Base-by-base conservation (phyloP, 768 basidiomycete genomes). In the Suillus plorans region DNA sequence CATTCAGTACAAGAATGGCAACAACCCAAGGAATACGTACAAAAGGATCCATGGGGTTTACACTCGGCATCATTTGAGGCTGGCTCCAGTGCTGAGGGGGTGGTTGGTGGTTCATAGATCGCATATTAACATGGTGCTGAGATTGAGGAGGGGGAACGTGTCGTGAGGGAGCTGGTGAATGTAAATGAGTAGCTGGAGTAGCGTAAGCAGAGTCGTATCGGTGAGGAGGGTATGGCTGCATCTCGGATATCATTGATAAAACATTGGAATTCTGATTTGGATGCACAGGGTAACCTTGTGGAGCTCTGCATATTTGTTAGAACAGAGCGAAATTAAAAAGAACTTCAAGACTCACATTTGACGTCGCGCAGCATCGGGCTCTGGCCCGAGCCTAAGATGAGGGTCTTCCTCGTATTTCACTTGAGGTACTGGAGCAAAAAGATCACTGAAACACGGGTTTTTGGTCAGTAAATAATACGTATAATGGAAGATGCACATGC, bases 1-100 rank as follows among this genome's bases (percentile, higher is more conserved):
- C 7, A 14, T n/a, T 68, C 55, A 59, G 64, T 50, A 60, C 31
- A 31, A 28, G 4, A 61, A 28, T 55, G 64, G 57, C 52, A 63
- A 61, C 44, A 53, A 42, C 42, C 3, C 22, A 56, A 41, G 47
- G 55, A 60, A 28, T 5, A 78, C 89, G 79, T 76, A 92, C 91
- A 74, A 85, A 91, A 63, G 88, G 74, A 55, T 91, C 87, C 72
- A 88, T 80, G 16, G 84, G 79, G 68, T 88, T 84, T 60, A 83
- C 68, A 22, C 84, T 79, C 34, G 80, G 73, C 63, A 81, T 70
- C 66, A 83, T 72, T 20, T 76, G 75, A 45, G 82, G 72, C n/a
- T 83, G 78, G 59, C 79, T 79, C 88, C 88, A 89, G 61, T 87
- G 85, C 58, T 79, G 79, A 12, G 63, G 75, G n/a, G 62, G 70